Conservation (phyloP, 768 basidiomycete species). For the Nevesoporus exiguus region DNA sequence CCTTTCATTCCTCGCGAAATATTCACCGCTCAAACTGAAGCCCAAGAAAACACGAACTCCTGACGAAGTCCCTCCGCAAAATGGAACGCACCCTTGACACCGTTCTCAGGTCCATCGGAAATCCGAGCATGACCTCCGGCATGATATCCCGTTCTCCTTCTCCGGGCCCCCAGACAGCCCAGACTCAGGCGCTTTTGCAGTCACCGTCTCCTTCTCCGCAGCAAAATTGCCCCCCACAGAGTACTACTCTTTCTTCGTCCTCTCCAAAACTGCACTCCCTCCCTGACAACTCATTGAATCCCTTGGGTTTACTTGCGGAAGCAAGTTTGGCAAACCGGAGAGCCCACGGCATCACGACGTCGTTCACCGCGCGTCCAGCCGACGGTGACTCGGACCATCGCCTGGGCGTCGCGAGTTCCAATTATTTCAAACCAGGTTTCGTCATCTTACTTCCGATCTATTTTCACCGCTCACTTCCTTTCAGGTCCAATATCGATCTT, state of each 20-base stretch:
- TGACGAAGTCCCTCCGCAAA: slow-evolving; percentile 78
- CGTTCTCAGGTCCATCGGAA: slow-evolving; percentile 83
- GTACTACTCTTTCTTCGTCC: slow-evolving; percentile 30
- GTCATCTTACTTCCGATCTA: slow-evolving; percentile 4
- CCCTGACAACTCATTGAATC: slow-evolving; percentile 90
- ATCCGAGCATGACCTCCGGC: slow-evolving; percentile 72
- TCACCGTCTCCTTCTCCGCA: slow-evolving; percentile 49
- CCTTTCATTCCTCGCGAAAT: slow-evolving; percentile 20
- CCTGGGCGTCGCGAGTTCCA: slow-evolving; percentile 78
- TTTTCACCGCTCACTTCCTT: slow-evolving; percentile 6
- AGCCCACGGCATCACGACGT: slow-evolving; percentile 46
- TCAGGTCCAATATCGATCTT: slow-evolving; percentile 85
- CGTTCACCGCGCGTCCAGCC: slow-evolving; percentile 37
- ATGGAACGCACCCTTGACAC: slow-evolving; percentile 94
- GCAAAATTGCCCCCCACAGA: slow-evolving; percentile 27
- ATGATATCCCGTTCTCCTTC: slow-evolving; percentile 84
- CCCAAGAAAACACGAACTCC: slow-evolving; percentile 76
- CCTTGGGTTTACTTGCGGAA: slow-evolving; percentile 89
- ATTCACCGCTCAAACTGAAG: slow-evolving; percentile 29
- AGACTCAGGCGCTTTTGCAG: slow-evolving; percentile 56
- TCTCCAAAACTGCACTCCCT: slow-evolving; percentile 89
- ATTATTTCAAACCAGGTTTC: slow-evolving; percentile 90
- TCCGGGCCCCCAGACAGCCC: slow-evolving; percentile 48
- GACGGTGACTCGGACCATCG: slow-evolving; percentile 43
- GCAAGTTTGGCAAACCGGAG: slow-evolving; percentile 76